phyloP scores from a whole-genome alignment of 2,329 filamentous ascomycete genomes.

The Fonsecaea pedrosoi region DNA sequence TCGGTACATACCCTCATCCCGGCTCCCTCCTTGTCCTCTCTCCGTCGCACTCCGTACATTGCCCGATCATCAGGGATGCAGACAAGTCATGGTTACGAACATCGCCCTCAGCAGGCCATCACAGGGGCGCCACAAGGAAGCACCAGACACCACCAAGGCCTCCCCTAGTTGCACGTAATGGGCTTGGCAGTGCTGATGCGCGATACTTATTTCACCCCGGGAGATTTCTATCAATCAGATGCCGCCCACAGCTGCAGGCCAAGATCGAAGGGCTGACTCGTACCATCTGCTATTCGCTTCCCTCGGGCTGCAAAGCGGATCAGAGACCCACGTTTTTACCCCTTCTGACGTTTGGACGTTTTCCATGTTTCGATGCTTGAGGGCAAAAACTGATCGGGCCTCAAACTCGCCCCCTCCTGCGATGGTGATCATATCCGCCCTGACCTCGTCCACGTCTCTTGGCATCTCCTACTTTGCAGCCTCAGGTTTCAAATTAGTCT shows the following conservation, averaged over 20 bases:
- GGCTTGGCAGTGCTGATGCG: slow-evolving; percentile 7
- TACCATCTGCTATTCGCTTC: neutral
- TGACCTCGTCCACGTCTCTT: slow-evolving; percentile 9
- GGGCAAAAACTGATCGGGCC: neutral
- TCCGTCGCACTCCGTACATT: neutral
- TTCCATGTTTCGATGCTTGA: neutral
- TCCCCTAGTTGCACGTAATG: slow-evolving; percentile 3
- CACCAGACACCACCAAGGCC: slow-evolving; percentile 1
- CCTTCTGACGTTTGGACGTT: neutral
- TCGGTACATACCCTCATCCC: neutral
- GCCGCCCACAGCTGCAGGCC: neutral
- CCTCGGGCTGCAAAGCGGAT: neutral
- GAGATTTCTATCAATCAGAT: slow-evolving; percentile 3
- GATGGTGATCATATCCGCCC: slow-evolving; percentile 8
- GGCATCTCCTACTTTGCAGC: slow-evolving; percentile 5
- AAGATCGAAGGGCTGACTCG: slow-evolving; percentile 3
- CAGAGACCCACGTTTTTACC: neutral
- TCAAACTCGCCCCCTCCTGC: slow-evolving; percentile 3
- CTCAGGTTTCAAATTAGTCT: slow-evolving; percentile 5
- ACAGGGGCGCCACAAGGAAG: neutral
- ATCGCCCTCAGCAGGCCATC: neutral
- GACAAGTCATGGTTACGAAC: slow-evolving; percentile 2
- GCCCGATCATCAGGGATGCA: neutral
- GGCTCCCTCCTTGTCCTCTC: neutral
- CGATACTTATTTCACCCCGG: neutral